phyloP scores from a whole-genome alignment of 163 green algal genomes.

The Chlamydomonas reinhardtii region DNA sequence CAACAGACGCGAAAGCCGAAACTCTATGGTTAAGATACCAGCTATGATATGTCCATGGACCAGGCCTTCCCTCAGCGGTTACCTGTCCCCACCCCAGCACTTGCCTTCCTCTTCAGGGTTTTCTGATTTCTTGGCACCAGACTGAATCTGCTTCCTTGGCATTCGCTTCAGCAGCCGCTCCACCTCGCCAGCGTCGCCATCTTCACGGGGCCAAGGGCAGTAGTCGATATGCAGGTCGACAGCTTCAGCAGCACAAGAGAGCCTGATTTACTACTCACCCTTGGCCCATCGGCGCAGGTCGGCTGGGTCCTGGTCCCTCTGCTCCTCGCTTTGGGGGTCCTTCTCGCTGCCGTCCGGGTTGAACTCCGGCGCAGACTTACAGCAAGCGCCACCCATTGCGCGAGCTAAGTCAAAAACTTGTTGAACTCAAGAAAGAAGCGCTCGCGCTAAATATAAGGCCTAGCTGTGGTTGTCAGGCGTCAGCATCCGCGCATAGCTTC shows the following conservation, averaged over 20 bases:
- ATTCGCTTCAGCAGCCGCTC: not conserved
- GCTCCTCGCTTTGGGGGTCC: not conserved
- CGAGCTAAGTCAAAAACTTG: too few species aligned
- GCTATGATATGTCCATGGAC: too few species aligned
- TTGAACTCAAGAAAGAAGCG: too few species aligned
- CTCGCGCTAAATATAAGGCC: too few species aligned
- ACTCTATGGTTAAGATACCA: too few species aligned
- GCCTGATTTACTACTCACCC: too few species aligned
- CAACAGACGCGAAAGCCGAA: too few species aligned
- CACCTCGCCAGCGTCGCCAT: not conserved
- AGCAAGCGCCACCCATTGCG: not conserved
- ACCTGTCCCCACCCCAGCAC: not conserved
- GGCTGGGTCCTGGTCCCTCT: not conserved
- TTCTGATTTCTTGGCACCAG: not conserved
- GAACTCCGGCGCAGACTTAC: not conserved
- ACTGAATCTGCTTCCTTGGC: not conserved
- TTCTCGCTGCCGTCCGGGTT: not conserved
- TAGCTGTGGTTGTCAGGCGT: too few species aligned
- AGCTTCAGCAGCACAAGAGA: too few species aligned
- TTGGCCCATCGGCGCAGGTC: not conserved
- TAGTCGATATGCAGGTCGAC: too few species aligned
- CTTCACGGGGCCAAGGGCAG: not conserved
- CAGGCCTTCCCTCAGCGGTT: too few species aligned
- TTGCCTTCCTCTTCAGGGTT: not conserved
- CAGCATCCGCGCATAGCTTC: too few species aligned